Conservation (phyloP, 169 alveolate genomes). For the Plasmodium sp. region DNA sequence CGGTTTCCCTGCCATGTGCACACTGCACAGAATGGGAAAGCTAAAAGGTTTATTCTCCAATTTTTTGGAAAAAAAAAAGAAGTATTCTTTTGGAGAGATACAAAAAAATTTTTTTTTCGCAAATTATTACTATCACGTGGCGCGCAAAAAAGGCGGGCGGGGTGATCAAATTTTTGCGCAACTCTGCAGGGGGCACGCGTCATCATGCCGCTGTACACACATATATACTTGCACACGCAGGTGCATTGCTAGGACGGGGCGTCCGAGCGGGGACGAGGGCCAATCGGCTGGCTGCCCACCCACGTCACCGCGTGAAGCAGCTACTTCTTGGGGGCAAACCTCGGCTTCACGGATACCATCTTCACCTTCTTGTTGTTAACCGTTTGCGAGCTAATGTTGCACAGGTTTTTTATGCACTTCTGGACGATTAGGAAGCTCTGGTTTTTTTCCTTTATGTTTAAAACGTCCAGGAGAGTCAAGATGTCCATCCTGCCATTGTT, state of each 20-base stretch:
- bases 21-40: neutral
- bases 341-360: conserved; percentile 63
- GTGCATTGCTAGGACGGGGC: neutral
- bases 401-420: conserved; percentile 51
- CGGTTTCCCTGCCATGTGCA: neutral
- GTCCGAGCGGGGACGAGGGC: too few relatives aligned
- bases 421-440: conserved; percentile 55
- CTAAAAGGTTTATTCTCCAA: neutral
- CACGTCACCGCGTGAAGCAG: neutral
- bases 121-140: neutral
- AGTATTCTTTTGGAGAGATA: neutral
- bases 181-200: neutral
- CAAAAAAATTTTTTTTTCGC: neutral
- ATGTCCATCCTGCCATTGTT: conserved; percentile 73
- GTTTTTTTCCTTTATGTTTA: conserved; percentile 74
- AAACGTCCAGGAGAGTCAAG: conserved; percentile 30
- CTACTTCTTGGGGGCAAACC: conserved; percentile 17
- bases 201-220: neutral
- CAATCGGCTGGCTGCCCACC: neutral
- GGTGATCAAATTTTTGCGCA: neutral
- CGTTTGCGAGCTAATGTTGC: conserved; percentile 67
- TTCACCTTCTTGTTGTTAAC: conserved; percentile 59
- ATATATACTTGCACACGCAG: neutral
- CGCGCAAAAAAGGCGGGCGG: neutral
- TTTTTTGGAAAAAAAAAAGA: neutral